Evolutionary conservation across 2,329 filamentous ascomycete species (phyloP).

Genomic region (Microdochium trichocladiopsis): DNA sequence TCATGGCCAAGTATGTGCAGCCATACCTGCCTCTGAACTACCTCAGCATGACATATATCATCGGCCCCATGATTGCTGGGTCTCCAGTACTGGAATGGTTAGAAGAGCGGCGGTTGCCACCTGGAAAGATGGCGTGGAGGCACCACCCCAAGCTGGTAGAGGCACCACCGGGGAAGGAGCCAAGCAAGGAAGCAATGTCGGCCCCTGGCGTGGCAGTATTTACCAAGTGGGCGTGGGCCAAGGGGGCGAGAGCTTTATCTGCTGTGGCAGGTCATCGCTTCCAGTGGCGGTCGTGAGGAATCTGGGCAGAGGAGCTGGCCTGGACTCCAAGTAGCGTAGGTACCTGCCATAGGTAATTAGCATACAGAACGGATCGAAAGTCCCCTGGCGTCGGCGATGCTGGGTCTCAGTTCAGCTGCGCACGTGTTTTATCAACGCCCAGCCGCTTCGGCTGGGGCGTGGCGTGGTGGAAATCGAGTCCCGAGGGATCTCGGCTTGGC

Average conservation of each 20-base stretch:
- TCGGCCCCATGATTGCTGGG: background rate
- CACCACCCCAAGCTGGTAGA: background rate
- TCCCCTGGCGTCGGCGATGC: too few species aligned
- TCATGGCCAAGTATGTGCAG: background rate
- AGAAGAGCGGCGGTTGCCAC: background rate
- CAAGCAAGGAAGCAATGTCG: too few species aligned
- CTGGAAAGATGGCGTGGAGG: background rate
- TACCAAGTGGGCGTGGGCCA: background rate
- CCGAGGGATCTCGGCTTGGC: background rate
- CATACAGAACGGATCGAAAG: too few species aligned
- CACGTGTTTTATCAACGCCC: background rate
- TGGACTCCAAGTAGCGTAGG: background rate
- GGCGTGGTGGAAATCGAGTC: background rate
- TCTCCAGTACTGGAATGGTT: background rate
- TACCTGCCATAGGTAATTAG: too few species aligned
- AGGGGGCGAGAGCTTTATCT: background rate
- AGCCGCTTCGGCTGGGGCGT: too few species aligned
- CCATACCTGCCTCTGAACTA: background rate
- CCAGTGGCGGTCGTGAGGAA: background rate
- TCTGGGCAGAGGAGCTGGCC: background rate
- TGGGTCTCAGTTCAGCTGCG: background rate
- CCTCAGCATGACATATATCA: background rate
- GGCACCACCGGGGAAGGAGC: background rate
- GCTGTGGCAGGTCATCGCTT: background rate
- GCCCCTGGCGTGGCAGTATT: background rate